Percentiles rank a stretch among this genome's conserved stretches.
These are phyloP conservation scores for Leptographium lundbergii DNA, from an alignment of 2,329 filamentous ascomycete species.

Conservation along the genomic window DNA sequence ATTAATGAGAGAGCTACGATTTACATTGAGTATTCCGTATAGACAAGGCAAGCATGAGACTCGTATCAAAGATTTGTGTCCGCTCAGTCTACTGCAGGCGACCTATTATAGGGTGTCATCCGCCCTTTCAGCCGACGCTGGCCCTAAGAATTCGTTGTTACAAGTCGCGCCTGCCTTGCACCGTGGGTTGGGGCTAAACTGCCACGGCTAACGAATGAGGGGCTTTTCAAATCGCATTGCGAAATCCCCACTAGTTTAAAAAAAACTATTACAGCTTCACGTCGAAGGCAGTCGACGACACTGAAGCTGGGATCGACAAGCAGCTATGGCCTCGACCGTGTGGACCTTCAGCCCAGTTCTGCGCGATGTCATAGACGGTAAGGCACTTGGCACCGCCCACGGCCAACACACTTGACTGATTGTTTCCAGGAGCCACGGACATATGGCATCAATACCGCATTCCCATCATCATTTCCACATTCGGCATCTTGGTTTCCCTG, in stretches of 20 bases:
- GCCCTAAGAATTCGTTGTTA: background rate
- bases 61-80: background rate
- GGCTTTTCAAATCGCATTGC: background rate
- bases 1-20: background rate
- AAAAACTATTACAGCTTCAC: background rate
- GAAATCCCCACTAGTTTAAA: background rate
- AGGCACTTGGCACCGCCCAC: background rate
- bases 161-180: background rate
- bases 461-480: constrained; percentile 26
- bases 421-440: constrained; percentile 18
- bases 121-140: background rate
- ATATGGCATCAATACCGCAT: constrained; percentile 35
- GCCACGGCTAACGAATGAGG: constrained; percentile 1
- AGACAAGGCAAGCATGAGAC: background rate
- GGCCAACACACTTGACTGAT: background rate
- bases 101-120: background rate
- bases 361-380: background rate
- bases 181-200: background rate
- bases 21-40: background rate
- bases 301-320: background rate
- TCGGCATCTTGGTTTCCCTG: constrained; percentile 25
- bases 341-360: constrained; percentile 4
- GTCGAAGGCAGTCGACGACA: background rate
- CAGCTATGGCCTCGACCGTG: constrained; percentile 6
- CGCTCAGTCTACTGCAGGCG: no score